Base-by-base conservation (phyloP, 208 protist genomes). In the Leptomonas pyrrhocoris region DNA sequence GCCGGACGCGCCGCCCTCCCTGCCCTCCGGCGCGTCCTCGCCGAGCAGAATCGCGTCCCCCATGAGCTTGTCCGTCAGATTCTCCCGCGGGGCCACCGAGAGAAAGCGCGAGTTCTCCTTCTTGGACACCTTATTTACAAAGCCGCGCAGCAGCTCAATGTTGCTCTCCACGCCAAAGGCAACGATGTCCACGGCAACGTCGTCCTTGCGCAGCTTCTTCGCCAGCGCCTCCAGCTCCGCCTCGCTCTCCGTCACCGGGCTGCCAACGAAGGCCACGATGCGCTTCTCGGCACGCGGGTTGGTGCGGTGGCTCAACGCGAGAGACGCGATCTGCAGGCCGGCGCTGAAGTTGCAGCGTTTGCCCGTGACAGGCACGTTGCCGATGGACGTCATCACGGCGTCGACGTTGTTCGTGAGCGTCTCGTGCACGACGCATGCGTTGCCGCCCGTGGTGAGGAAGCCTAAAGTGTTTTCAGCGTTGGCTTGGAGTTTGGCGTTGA, bases 241-340 rank as follows among this genome's bases (percentile, higher is more conserved):
- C 42, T 88, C 77, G 2, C 75, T 90, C 75, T 98, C 96, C 55
- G 77, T 55, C 5, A 99, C 42, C 8, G 98, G 98, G 13, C 91
- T 95, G 15, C 98, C 98, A 40, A 99, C 94, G 84, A 99, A 99
- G 19, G 96, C 93, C 34, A 99, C 86, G 69, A 99, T 99, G 68
- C 98, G 86, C 83, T 98, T 98, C 78, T 98, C 97, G 6, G 83
- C 83, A 27, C 87, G 88, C 3, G 84, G 98, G 97, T 96, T 98
- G 28, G 92, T 92, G 66, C 98, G 84, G 81, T 99, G 97, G 68
- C 98, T 99, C 31, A 99, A 78, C 4, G 90, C 98, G 31, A 99
- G 86, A 56, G 98, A 90, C 2, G 97, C 95, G 34, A 99, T 96
- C 67, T 97, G 90, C 31, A 99, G 80, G 0, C 89, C 87, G 23